Conservation (phyloP, 1,284 basidiomycete species). For the Ceratobasidium theobromae region DNA sequence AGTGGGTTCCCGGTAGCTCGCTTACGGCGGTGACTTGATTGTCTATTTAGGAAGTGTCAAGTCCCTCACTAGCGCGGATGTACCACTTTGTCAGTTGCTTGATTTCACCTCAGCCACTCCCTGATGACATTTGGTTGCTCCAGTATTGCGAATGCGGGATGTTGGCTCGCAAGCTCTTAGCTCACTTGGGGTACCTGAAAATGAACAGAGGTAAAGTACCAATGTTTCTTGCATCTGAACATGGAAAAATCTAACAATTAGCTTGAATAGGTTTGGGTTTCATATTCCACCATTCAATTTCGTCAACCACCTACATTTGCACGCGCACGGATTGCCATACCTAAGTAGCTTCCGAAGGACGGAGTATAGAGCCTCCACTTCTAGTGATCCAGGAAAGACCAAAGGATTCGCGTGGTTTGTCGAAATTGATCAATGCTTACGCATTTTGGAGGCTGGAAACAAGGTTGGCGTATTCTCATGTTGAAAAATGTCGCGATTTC, state of each 20-base stretch:
- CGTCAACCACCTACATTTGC: constrained; percentile 51
- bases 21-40: constrained; percentile 31
- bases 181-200: constrained; percentile 33
- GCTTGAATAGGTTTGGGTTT: constrained; percentile 42
- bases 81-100: constrained; percentile 40
- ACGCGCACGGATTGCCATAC: constrained; percentile 48
- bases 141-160: constrained; percentile 44
- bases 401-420: constrained; percentile 52
- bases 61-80: constrained; percentile 41
- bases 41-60: constrained; percentile 42
- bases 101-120: constrained; percentile 14
- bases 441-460: constrained; percentile 5
- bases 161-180: constrained; percentile 41
- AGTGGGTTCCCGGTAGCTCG: constrained; percentile 37
- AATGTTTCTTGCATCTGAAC: background rate
- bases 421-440: constrained; percentile 41
- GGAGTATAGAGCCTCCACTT: constrained; percentile 44
- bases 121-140: no score
- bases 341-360: constrained; percentile 40
- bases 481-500: no score
- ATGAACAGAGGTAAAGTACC: constrained; percentile 35
- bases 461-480: constrained; percentile 20
- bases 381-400: constrained; percentile 31
- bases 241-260: background rate
- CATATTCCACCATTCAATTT: constrained; percentile 50